Evolutionary conservation across 129 eudicot genomes (phyloP).

Genomic region (Sambucus nigra): DNA sequence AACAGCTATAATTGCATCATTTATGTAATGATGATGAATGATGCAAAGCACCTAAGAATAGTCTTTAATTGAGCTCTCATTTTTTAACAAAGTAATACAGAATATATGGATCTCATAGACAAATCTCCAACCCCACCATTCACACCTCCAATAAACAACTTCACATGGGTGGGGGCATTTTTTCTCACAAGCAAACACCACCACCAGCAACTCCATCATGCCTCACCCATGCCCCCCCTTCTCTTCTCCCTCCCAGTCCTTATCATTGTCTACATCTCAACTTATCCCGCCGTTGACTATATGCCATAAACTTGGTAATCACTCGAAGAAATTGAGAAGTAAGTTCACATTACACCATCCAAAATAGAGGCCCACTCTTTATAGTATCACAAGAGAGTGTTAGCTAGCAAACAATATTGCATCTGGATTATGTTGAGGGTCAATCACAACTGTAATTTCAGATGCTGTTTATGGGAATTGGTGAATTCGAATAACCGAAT

Average conservation of each 20-base stretch:
- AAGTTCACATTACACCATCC: not conserved
- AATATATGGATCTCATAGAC: constrained; percentile 3
- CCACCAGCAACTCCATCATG: constrained; percentile 8
- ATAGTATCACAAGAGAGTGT: not conserved
- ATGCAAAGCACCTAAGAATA: too few species aligned
- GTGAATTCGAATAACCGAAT: too few species aligned
- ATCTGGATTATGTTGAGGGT: too few species aligned
- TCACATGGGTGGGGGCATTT: constrained; percentile 15
- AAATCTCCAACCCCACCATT: constrained; percentile 8
- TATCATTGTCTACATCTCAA: not conserved
- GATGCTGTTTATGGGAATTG: too few species aligned
- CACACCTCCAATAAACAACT: constrained; percentile 4
- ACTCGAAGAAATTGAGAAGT: too few species aligned
- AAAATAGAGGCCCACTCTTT: not conserved
- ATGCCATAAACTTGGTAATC: not conserved
- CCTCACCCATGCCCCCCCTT: not conserved
- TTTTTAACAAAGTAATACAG: too few species aligned
- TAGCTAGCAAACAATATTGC: not conserved
- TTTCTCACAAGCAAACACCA: constrained; percentile 8
- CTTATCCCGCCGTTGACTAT: not conserved
- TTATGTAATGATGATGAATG: too few species aligned
- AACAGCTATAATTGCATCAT: too few species aligned
- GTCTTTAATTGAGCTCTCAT: too few species aligned
- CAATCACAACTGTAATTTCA: too few species aligned
- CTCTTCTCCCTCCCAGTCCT: not conserved